Base-by-base conservation (phyloP, 495 filamentous ascomycete genomes). In the Xylaria intraflava region DNA sequence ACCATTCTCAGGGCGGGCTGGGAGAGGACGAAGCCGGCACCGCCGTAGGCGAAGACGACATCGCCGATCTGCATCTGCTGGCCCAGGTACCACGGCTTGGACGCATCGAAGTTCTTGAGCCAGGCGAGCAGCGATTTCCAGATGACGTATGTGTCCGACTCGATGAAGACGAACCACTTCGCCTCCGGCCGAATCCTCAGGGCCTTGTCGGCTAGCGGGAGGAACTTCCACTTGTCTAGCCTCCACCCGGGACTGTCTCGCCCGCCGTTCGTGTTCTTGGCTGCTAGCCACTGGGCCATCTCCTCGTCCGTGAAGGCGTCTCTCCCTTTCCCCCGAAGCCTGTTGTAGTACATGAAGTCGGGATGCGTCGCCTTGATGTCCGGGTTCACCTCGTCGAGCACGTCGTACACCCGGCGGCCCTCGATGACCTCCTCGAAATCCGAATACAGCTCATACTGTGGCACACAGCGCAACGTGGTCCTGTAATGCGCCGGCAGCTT, bases 201-300 rank as follows among this genome's bases (percentile, higher is more conserved):
- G 16, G 79, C 74, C 20, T 78, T 70, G 12, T 77, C 71, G 50
- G 83, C 72, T 68, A 83, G 75, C 12, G 81, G 80, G 8, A 86
- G 70, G 62, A 84, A 85, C 62, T 85, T 86, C 75, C 78, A 86
- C 60, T 84, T 84, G 63, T 86, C 82, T 4, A 84, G 70, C 46
- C 67, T 74, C 82, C 82, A 86, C 7, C 62, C 62, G 23, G 62
- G 65, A 42, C 56, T 62, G 51, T 66, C 61, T 26, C 64, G 58
- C 9, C 64, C 64, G 8, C 53, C 46, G 8, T 59, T 62, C 12
- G 62, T 62, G 23, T 67, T 67, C 47, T 62, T 65, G 11, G 62
- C 62, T 14, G 57, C 39, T 4, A 57, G 45, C 64, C 62, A 67
- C 56, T 58, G 39, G 2, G 57, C 46, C 24, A 67, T 26, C 33